Evolutionary conservation across 352 stramenopile species (phyloP), one percentile per base, ranked within the genome.

Genomic region (Phytopythium helicoides): DNA sequence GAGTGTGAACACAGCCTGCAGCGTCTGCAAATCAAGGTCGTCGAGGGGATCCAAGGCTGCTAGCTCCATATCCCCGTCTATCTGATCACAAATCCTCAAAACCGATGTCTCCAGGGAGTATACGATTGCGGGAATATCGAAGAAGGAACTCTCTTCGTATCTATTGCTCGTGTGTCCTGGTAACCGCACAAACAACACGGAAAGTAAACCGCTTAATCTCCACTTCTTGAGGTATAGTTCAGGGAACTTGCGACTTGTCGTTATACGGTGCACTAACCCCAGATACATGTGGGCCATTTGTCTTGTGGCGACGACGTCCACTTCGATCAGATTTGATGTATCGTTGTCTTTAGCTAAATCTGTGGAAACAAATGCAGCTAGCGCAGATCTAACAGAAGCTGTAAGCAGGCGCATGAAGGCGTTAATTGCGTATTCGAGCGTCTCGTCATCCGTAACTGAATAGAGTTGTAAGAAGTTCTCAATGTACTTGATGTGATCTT

Each of bases 391-490:
- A 12, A 47, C 23, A 15, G 7, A 26, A 22, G 39, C 25, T 25
- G 23, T 40, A 2, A 51, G 28, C 10, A 51, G 28, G 10, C 45
- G 28, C 73, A 87, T 89, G 38, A 86, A 81, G 6, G 58, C 73
- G 28, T 68, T 50, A 48, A 86, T 80, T 3, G 73, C 71, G 26
- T 57, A 63, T 11, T 74, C 68, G 52, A 83, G 75, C 1, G 79
- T 66, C 1, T 48, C 48, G 14, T 80, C 65, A 31, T 87, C 69
- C 0, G 73, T 85, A 46, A 87, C 36, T 10, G 73, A 65, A 33
- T 89, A 89, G 1, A 86, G 58, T 37, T 85, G 66, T 3, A 88
- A 44, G 52, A 91, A 88, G n/a, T 78, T 77, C 16, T 74, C 53
- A n/a, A 91, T 52, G 54, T 81, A 89, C 12, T 61, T 62, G 36